These are phyloP conservation scores for Curvularia eragrostidis DNA, from an alignment of 2,329 filamentous ascomycete genomes.

Conservation along the genomic window DNA sequence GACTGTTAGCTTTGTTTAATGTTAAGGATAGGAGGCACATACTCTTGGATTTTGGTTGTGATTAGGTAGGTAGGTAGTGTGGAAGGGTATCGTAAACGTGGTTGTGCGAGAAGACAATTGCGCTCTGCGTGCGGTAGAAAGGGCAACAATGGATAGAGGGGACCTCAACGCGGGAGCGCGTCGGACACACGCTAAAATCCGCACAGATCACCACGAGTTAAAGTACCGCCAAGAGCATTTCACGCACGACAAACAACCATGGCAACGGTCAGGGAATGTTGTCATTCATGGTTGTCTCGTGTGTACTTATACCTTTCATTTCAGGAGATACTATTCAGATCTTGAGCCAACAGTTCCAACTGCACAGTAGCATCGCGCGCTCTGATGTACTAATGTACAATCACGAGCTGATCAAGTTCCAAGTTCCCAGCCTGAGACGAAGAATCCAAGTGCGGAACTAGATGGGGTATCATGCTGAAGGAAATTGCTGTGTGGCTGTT, in stretches of 20 bases:
- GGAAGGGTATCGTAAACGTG: slow-evolving; percentile 14
- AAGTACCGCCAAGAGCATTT: slow-evolving; percentile 12
- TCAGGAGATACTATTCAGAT: no score
- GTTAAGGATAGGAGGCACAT: slow-evolving; percentile 2
- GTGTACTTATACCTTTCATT: no score
- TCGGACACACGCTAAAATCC: slow-evolving; percentile 29
- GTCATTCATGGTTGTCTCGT: no score
- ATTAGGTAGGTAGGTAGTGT: slow-evolving; percentile 6
- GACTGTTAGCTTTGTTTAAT: slow-evolving; percentile 27
- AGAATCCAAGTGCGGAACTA: neutral
- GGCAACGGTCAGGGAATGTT: neutral
- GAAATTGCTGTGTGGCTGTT: neutral
- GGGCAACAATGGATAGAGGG: slow-evolving; percentile 30
- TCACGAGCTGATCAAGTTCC: neutral
- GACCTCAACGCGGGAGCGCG: slow-evolving; percentile 29
- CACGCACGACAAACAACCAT: neutral
- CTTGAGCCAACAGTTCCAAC: neutral
- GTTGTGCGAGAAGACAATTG: slow-evolving; percentile 14
- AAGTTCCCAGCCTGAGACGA: neutral
- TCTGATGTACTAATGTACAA: neutral
- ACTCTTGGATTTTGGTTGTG: slow-evolving; percentile 27
- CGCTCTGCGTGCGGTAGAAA: slow-evolving; percentile 10
- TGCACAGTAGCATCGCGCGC: neutral
- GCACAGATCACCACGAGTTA: slow-evolving; percentile 18
- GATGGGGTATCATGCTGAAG: slow-evolving; percentile 2